A percentile compares a stretch with the other conserved stretches of the same genome.
These are phyloP conservation scores for Mucuna pruriens DNA, from an alignment of 306 rosid genomes.

Conservation along the genomic window DNA sequence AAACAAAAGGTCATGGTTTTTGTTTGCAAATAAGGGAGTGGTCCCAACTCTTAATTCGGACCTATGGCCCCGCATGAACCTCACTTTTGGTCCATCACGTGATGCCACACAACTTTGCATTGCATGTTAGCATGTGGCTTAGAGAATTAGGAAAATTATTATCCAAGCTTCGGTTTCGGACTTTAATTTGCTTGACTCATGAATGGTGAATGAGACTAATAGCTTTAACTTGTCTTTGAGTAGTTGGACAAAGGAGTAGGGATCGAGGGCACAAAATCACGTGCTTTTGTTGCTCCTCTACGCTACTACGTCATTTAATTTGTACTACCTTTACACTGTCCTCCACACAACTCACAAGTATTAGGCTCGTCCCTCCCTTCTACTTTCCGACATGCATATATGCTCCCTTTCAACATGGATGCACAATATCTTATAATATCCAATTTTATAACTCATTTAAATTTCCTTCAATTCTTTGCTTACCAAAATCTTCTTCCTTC, in stretches of 20 bases:
- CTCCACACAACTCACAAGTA: not conserved
- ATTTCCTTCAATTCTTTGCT: not conserved
- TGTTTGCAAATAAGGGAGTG: slow-evolving; percentile 1
- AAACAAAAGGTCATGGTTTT: not conserved
- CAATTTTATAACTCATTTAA: not conserved
- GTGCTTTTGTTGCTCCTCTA: slow-evolving; percentile 33
- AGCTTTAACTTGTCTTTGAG: slow-evolving; percentile 19
- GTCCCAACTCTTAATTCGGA: not conserved
- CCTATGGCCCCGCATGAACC: slow-evolving; percentile 9
- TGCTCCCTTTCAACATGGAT: not conserved
- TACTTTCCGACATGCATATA: slow-evolving; percentile 7
- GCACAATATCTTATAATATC: not conserved
- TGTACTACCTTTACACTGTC: not conserved
- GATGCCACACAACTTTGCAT: slow-evolving; percentile 19
- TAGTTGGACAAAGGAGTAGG: slow-evolving; percentile 12
- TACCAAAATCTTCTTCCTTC: not conserved
- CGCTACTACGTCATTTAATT: not conserved
- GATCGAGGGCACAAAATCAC: slow-evolving; percentile 41
- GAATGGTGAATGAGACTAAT: slow-evolving; percentile 23
- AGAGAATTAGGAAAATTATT: slow-evolving; percentile 1
- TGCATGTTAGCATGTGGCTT: slow-evolving; percentile 12
- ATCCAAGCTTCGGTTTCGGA: slow-evolving; percentile 27
- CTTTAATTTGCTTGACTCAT: slow-evolving; percentile 14
- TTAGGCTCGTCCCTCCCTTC: slow-evolving; percentile 5
- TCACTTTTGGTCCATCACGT: slow-evolving; percentile 32